phyloP scores from a whole-genome alignment of 164 flowering plant genomes.

The Euptelea pleiosperma region DNA sequence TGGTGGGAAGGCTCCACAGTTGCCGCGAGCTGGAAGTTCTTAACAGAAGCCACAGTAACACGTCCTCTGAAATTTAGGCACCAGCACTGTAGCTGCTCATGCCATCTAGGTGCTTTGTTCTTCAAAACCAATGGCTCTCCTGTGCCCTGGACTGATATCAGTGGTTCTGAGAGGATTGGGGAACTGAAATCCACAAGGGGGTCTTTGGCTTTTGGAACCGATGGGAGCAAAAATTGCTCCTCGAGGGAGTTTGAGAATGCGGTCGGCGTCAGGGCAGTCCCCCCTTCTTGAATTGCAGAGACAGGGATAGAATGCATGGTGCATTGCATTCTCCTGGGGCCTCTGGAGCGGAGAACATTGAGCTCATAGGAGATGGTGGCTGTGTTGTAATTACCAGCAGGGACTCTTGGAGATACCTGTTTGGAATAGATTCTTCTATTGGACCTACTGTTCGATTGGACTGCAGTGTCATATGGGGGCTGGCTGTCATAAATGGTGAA shows the following conservation, averaged over 20 bases:
- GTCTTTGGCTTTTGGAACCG: constrained; percentile 26
- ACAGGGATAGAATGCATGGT: constrained; percentile 66
- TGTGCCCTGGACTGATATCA: constrained; percentile 11
- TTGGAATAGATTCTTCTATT: constrained; percentile 32
- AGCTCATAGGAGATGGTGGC: constrained; percentile 72
- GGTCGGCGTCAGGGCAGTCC: constrained; percentile 68
- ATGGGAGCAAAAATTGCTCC: constrained; percentile 25
- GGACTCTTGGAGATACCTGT: constrained; percentile 48
- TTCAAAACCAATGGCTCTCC: constrained; percentile 50
- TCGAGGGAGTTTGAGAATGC: constrained; percentile 34
- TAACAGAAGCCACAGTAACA: constrained; percentile 91
- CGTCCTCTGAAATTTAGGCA: constrained; percentile 90
- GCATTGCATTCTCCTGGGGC: constrained; percentile 87
- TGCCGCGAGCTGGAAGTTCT: constrained; percentile 91
- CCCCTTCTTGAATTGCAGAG: constrained; percentile 70
- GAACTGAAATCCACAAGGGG: constrained; percentile 30
- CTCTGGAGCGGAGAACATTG: constrained; percentile 72
- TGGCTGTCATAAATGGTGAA: constrained; percentile 61
- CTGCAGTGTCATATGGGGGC: constrained; percentile 34
- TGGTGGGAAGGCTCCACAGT: constrained; percentile 51
- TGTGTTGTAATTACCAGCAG: constrained; percentile 41
- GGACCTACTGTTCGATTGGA: constrained; percentile 29
- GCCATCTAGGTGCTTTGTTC: constrained; percentile 89
- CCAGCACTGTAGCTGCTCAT: constrained; percentile 90
- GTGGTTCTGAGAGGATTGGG: constrained; percentile 24